Evolutionary conservation across 306 rosid species (phyloP).

Genomic region (Clitoria ternatea): DNA sequence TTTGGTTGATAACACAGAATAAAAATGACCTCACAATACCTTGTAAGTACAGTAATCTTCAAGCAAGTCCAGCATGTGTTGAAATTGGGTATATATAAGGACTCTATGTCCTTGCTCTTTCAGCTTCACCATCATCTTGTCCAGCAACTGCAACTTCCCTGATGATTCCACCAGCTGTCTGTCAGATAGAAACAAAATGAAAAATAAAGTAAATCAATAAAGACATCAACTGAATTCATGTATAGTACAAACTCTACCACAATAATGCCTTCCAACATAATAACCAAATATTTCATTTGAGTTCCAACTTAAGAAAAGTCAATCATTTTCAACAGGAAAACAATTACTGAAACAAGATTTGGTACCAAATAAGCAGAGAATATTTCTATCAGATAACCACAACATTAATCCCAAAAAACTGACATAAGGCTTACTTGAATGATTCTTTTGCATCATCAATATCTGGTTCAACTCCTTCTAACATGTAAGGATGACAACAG

Average conservation of each 20-base stretch:
- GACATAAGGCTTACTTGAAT: conserved; percentile 47
- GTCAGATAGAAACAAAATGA: conserved; percentile 30
- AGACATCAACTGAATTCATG: background rate
- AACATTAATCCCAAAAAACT: background rate
- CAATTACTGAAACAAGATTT: conserved; percentile 17
- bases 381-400: conserved; percentile 6
- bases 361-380: conserved; percentile 12
- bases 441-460: conserved; percentile 78
- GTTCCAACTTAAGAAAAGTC: background rate
- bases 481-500: conserved; percentile 95
- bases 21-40: conserved; percentile 39
- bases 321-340: background rate
- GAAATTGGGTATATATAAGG: conserved; percentile 95
- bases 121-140: conserved; percentile 97
- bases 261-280: background rate
- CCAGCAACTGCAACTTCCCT: conserved; percentile 91
- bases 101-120: conserved; percentile 97
- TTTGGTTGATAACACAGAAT: conserved; percentile 13
- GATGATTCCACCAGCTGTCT: conserved; percentile 95
- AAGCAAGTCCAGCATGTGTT: conserved; percentile 92
- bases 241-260: background rate
- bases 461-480: conserved; percentile 98
- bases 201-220: background rate
- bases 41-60: conserved; percentile 93
- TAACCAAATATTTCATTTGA: background rate